phyloP scores from a whole-genome alignment of 2,329 filamentous ascomycete species.

The Fusarium agapanthi region DNA sequence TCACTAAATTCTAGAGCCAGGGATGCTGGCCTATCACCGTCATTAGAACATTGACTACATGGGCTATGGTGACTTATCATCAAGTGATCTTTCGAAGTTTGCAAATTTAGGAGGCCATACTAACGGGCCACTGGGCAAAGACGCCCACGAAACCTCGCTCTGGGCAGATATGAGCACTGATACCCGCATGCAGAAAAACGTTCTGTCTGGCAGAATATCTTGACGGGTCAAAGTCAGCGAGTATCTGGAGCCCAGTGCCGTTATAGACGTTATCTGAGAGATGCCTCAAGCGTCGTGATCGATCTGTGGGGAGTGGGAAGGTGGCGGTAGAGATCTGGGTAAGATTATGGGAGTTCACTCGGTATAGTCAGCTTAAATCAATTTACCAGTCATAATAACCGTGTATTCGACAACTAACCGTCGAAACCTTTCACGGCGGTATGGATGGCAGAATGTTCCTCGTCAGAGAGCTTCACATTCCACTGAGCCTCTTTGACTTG shows the following conservation, averaged over 20 bases:
- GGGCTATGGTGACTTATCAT: neutral
- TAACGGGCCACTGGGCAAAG: neutral
- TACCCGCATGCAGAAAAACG: neutral
- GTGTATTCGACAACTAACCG: rapidly evolving
- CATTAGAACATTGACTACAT: neutral
- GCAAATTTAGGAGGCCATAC: rapidly evolving
- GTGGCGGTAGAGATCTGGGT: neutral
- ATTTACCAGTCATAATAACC: neutral
- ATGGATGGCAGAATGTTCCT: neutral
- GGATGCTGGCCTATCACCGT: neutral
- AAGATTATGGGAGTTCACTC: neutral
- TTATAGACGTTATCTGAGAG: neutral
- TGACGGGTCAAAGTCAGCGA: neutral
- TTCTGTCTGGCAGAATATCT: neutral
- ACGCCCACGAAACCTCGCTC: neutral
- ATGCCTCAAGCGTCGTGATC: neutral
- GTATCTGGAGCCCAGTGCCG: neutral
- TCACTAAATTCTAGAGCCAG: neutral
- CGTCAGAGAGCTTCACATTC: neutral
- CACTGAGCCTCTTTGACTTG: neutral
- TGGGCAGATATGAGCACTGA: neutral
- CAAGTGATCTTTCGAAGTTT: rapidly evolving
- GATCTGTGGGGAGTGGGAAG: neutral
- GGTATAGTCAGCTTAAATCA: neutral
- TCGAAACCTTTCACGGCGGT: neutral